Percentiles rank a stretch among this genome's conserved stretches.
Conservation (phyloP, 2,329 filamentous ascomycete species). For the Diplodia seriata region DNA sequence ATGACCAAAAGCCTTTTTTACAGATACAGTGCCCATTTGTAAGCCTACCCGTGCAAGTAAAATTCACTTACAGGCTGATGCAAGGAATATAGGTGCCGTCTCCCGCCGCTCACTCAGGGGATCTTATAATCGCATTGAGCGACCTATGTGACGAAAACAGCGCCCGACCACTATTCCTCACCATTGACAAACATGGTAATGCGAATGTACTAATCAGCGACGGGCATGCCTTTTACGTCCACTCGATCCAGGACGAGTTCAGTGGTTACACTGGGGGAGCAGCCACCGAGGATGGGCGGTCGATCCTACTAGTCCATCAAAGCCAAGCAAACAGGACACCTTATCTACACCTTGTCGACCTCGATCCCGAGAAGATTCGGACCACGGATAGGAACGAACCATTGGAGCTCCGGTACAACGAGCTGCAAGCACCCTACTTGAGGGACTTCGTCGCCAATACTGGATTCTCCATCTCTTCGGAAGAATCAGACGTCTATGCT, state of each 20-base stretch:
- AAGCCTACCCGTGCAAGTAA: not conserved
- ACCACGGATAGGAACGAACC: not conserved
- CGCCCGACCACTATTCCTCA: constrained; percentile 10
- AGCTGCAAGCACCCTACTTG: constrained; percentile 5
- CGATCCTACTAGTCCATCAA: constrained; percentile 12
- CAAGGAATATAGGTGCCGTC: not conserved
- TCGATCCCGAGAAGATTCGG: not conserved
- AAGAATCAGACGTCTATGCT: not conserved
- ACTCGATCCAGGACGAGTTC: not conserved
- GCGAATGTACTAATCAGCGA: not conserved
- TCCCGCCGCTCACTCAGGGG: not conserved
- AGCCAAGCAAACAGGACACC: not conserved
- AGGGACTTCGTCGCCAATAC: not conserved
- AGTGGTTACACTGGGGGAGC: not conserved
- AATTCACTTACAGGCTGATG: not conserved
- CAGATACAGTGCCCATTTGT: not conserved
- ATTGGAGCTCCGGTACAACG: not conserved
- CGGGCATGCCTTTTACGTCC: not conserved
- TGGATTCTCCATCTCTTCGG: constrained; percentile 5
- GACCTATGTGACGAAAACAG: not conserved
- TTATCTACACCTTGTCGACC: constrained; percentile 2
- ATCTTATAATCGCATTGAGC: constrained; percentile 1
- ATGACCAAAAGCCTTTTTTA: not conserved
- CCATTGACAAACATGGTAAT: constrained; percentile 17
- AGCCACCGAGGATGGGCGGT: constrained; percentile 9